A percentile compares a stretch with the other conserved stretches of the same genome.
These are phyloP conservation scores for Picea sitchensis DNA, from an alignment of 75 land plant genomes.

Conservation along the genomic window DNA sequence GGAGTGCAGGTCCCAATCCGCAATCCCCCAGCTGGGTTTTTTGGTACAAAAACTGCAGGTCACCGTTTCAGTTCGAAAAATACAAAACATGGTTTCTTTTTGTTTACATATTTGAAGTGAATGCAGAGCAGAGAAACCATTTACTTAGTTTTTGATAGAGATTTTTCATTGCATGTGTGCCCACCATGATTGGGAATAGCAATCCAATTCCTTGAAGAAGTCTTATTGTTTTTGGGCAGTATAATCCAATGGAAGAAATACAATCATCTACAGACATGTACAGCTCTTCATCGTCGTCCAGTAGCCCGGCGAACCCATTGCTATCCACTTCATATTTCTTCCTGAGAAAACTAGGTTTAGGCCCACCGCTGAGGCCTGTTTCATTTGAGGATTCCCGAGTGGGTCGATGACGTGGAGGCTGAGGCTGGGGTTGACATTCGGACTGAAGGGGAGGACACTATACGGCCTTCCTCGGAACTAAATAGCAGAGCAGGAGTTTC, in stretches of 20 bases:
- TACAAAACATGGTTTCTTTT: not conserved
- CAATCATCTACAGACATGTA: slow-evolving; percentile 55
- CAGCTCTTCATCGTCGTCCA: slow-evolving; percentile 65
- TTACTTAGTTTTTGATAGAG: too few relatives aligned
- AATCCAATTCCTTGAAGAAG: slow-evolving; percentile 16
- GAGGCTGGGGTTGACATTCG: slow-evolving; percentile 29
- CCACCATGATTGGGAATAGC: too few relatives aligned
- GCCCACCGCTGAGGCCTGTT: slow-evolving; percentile 39
- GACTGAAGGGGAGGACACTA: slow-evolving; percentile 25
- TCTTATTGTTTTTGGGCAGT: not conserved
- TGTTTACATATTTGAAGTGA: too few relatives aligned
- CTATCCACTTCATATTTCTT: slow-evolving; percentile 57
- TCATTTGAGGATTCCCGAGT: slow-evolving; percentile 77
- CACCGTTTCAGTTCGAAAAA: not conserved
- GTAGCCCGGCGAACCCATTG: slow-evolving; percentile 49
- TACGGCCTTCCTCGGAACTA: slow-evolving; percentile 30
- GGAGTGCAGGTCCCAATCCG: not conserved
- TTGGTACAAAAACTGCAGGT: not conserved
- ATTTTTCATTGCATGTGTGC: too few relatives aligned
- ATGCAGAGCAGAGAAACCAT: too few relatives aligned
- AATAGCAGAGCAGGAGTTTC: slow-evolving; percentile 33
- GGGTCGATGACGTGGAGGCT: slow-evolving; percentile 37
- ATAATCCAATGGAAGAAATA: slow-evolving; percentile 56
- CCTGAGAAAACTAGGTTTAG: slow-evolving; percentile 54
- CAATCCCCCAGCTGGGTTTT: not conserved